Evolutionary conservation across 2,329 filamentous ascomycete species (phyloP), one percentile per base, ranked within the genome.

Genomic region (Arthrobotrys sphaeroides): DNA sequence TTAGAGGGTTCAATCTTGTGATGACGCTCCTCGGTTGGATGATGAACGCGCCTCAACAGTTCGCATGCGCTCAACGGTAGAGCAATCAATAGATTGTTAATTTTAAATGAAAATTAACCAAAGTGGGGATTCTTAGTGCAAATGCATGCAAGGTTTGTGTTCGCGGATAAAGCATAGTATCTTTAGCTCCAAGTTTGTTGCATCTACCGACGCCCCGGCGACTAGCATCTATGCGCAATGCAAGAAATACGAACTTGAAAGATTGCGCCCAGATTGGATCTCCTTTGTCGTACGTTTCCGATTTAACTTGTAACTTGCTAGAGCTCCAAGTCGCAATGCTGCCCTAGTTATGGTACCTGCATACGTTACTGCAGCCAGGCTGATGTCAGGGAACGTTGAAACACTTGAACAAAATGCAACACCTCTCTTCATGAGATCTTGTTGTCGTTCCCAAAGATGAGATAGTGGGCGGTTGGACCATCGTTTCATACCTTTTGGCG

Each of bases 381-480:
- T 1, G 12, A 43, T 22, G 5, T 55, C 45, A 22, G 5, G n/a
- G n/a, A n/a, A n/a, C n/a, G n/a, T n/a, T n/a, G n/a, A n/a, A n/a
- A n/a, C n/a, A n/a, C n/a, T n/a, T 28, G 24, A 5, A 40, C 61
- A 65, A 67, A 67, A 67, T 67, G 36, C 62, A 67, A 67, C 62
- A 67, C 62, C 16, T 43, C 18, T 5, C 1, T 24, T 1, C 13
- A 13, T 10, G 7, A 16, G 24, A 7, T 22, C 18, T 38, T 13
- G 28, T 38, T 55, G 31, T 36, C 20, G n/a, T 16, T 3, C 20
- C 26, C 5, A 36, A 6, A 4, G 18, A 24, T 38, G 4, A 24
- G 47, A 53, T 18, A 55, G 13, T 9, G 18, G 31, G 51, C 28
- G 16, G 9, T 24, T 22, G n/a, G 20, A 33, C 33, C 6, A 31